Conservation (phyloP, 768 basidiomycete genomes). For the Lentinula sp. region DNA sequence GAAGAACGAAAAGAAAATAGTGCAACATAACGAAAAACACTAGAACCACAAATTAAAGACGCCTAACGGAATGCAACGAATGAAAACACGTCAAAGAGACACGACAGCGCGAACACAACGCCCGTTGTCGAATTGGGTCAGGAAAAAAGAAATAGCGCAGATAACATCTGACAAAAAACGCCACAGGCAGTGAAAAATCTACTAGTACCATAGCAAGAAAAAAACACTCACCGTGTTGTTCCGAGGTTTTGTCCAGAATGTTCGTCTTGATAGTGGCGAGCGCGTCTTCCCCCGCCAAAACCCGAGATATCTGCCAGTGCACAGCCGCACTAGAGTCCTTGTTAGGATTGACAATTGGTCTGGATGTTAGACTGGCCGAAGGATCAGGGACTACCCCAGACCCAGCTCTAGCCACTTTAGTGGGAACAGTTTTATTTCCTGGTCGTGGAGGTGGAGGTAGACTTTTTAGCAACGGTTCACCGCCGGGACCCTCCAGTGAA, state of each 20-base stretch:
- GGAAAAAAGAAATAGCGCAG: background rate
- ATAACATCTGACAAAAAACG: background rate
- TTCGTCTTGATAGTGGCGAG: background rate
- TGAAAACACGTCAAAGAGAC: background rate
- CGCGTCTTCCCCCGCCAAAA: background rate
- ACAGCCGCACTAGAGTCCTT: background rate
- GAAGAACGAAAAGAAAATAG: background rate
- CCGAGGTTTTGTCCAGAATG: background rate
- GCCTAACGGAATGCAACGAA: background rate
- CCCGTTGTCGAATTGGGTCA: background rate
- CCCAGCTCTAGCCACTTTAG: background rate
- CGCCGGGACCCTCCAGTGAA: background rate
- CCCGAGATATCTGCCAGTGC: background rate
- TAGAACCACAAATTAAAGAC: background rate
- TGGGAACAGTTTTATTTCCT: background rate
- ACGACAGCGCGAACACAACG: background rate
- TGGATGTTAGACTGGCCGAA: background rate
- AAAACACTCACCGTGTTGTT: background rate
- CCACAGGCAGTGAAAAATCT: background rate
- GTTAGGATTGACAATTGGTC: background rate
- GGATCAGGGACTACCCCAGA: background rate
- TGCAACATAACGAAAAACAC: background rate
- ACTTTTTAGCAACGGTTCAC: background rate
- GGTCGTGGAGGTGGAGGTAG: slow-evolving; percentile 19
- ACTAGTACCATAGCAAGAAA: background rate